phyloP scores from a whole-genome alignment of 192 early-diverging fungal species.

The Entomortierella beljakovae region DNA sequence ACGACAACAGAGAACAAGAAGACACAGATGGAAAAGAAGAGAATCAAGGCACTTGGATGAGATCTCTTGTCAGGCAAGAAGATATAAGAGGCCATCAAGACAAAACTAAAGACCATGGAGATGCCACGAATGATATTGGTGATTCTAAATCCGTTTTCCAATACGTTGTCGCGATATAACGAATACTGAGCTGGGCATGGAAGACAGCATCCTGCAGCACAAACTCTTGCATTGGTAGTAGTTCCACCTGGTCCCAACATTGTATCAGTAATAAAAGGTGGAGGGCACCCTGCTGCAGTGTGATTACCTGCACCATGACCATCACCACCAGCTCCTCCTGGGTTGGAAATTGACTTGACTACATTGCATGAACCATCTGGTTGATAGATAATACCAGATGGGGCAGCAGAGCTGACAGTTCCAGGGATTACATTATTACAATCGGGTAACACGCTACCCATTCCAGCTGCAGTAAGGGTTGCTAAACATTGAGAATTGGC shows the following conservation, averaged over 20 bases:
- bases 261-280: conserved; percentile 48
- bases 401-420: not conserved
- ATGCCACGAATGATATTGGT: conserved; percentile 60
- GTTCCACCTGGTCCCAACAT: conserved; percentile 14
- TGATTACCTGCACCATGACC: conserved; percentile 5
- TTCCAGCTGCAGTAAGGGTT: conserved; percentile 7
- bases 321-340: not conserved
- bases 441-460: not conserved
- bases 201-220: conserved; percentile 61
- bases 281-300: conserved; percentile 35
- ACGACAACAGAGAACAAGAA: conserved; percentile 62
- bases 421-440: conserved; percentile 16
- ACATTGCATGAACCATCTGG: conserved; percentile 18
- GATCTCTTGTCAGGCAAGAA: conserved; percentile 61
- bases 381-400: conserved; percentile 29
- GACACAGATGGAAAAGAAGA: conserved; percentile 55
- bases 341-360: not conserved
- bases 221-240: conserved; percentile 30
- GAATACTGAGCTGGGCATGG: conserved; percentile 63
- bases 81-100: conserved; percentile 59
- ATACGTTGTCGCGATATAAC: conserved; percentile 55
- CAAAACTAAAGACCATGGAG: conserved; percentile 53
- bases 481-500: not conserved
- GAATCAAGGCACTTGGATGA: conserved; percentile 63
- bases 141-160: conserved; percentile 53